Percentiles rank a stretch among this genome's conserved stretches.
Evolutionary conservation across 139 green algal species (phyloP).

Genomic region (Chlorella sp.): DNA sequence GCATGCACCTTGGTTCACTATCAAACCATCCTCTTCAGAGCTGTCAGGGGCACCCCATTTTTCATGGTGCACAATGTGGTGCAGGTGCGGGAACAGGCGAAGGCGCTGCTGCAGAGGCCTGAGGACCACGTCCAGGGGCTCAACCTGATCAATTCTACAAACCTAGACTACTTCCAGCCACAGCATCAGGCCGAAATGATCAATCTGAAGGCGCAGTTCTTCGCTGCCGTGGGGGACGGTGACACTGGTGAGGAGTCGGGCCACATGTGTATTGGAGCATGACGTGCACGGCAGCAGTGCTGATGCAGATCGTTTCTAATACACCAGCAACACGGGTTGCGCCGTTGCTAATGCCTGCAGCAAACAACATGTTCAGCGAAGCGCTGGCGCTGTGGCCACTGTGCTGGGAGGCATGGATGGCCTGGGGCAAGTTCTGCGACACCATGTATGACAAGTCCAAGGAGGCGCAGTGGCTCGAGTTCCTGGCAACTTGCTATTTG

Average conservation of each 20-base stretch:
- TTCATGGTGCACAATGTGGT: not conserved
- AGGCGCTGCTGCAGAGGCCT: constrained; percentile 64
- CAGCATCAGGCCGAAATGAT: constrained; percentile 93
- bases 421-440: constrained; percentile 93
- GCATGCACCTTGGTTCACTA: no score
- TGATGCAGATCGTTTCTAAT: not conserved
- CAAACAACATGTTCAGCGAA: constrained; percentile 79
- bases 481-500: constrained; percentile 55
- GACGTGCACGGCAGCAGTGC: no score
- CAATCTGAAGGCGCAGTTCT: constrained; percentile 80
- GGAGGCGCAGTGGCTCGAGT: constrained; percentile 77
- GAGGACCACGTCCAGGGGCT: constrained; percentile 76
- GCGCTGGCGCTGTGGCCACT: constrained; percentile 80
- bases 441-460: constrained; percentile 54
- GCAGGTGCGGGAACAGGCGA: constrained; percentile 47
- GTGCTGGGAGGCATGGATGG: constrained; percentile 87
- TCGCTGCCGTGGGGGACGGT: constrained; percentile 50
- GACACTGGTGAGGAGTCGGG: constrained; percentile 18
- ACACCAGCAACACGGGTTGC: not conserved
- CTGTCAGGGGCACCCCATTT: no score
- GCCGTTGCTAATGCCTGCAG: constrained; percentile 3
- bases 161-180: constrained; percentile 96
- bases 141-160: constrained; percentile 92
- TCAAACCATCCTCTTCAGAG: no score
- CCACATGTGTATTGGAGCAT: no score